Evolutionary conservation across 2,329 filamentous ascomycete species (phyloP), one percentile per base, ranked within the genome.

Genomic region (Cordyceps cicadae): DNA sequence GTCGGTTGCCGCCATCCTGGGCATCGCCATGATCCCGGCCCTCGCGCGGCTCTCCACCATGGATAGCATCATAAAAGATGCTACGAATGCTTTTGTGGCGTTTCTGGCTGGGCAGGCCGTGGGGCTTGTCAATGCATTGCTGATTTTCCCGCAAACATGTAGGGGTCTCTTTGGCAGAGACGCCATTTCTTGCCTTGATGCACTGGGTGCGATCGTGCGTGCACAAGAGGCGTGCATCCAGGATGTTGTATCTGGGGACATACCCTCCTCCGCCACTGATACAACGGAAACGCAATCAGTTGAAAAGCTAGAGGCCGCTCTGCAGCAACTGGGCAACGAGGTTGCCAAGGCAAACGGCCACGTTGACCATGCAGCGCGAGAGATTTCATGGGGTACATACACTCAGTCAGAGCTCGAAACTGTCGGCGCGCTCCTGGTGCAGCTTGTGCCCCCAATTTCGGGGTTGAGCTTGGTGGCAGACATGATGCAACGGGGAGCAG

Each of bases 81-180:
- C 57, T 17, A 60, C 57, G 9, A 54, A 54, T 15, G 50, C 41
- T 1, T 54, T 54, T 29, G 41, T 49, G 15, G 43, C 29, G 14
- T 54, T 60, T 49, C 32, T 60, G 17, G 51, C 29, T 15, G 57
- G 57, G 1, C 57, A 60, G 29, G 41, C 57, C n/a, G 19, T 60
- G 1, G 57, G 57, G 9, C 43, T 54, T 17, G 43, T 32, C 17
- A 54, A 45, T 24, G 50, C 58, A 5, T 34, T 60, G 41, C 17
- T 60, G 19, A 24, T 60, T 32, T 60, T 60, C 14, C 58, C 58
- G 5, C 58, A 60, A 43, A 54, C 58, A 5, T 60, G 58, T 17
- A 14, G 58, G n/a, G 51, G 58, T 11, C 58, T 60, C 2, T 50
- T 60, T 12, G 41, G 21, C 15, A 37, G 58, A 39, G 58, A 48